phyloP scores from a whole-genome alignment of 768 basidiomycete species.

The Psilocybe cubensis region DNA sequence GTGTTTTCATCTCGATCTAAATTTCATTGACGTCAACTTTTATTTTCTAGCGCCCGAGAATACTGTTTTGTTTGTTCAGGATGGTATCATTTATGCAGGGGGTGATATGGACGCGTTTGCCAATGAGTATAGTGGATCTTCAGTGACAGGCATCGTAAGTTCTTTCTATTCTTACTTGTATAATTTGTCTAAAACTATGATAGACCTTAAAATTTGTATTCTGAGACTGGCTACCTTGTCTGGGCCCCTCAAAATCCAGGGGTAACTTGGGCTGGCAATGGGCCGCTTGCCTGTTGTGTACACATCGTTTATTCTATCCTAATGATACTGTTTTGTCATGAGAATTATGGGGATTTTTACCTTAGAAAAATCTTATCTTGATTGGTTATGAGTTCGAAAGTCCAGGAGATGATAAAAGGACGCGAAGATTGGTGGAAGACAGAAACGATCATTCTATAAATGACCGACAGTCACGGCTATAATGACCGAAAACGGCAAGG shows the following conservation, averaged over 20 bases:
- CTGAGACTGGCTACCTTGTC: not conserved
- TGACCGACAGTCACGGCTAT: not conserved
- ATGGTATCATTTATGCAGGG: not conserved
- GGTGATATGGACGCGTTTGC: constrained; percentile 1
- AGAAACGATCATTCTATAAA: not conserved
- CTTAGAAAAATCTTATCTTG: too few relatives aligned
- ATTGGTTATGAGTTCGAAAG: too few relatives aligned
- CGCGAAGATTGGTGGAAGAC: too few relatives aligned
- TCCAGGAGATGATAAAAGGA: too few relatives aligned
- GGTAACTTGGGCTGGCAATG: not conserved
- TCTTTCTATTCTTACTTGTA: not conserved
- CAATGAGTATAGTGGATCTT: not conserved
- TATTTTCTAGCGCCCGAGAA: not conserved
- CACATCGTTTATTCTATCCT: not conserved
- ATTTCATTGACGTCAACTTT: not conserved
- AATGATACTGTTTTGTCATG: too few relatives aligned
- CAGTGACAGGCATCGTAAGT: not conserved
- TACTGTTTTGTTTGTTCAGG: not conserved
- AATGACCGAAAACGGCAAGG: not conserved
- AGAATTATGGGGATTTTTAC: too few relatives aligned
- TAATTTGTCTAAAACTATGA: not conserved
- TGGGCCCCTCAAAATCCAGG: not conserved
- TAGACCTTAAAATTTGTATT: not conserved
- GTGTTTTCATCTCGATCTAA: not conserved
- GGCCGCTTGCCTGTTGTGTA: too few relatives aligned